Percentiles rank a stretch among this genome's conserved stretches.
These are phyloP conservation scores for Phytophthora agathidicida DNA, from an alignment of 352 stramenopile species.

Conservation along the genomic window DNA sequence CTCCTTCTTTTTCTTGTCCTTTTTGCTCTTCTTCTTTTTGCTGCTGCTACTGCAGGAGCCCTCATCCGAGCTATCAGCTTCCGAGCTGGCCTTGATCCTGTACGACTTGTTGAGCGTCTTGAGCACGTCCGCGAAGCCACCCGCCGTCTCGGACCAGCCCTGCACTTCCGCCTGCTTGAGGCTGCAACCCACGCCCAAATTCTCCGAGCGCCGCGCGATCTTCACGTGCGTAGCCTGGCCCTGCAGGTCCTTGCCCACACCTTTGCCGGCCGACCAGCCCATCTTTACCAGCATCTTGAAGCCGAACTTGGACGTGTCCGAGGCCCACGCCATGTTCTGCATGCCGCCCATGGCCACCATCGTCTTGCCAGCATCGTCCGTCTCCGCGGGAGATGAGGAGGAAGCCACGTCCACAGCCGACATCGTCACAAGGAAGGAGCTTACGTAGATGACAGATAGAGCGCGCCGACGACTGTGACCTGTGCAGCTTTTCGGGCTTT, in stretches of 20 bases:
- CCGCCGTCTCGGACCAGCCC: slow-evolving; percentile 82
- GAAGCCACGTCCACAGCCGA: slow-evolving; percentile 33
- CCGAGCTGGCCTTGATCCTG: slow-evolving; percentile 44
- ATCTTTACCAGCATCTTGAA: slow-evolving; percentile 97
- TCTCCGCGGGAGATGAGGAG: slow-evolving; percentile 25
- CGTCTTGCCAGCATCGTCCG: slow-evolving; percentile 44
- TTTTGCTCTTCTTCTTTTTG: slow-evolving; percentile 40
- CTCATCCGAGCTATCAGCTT: slow-evolving; percentile 35
- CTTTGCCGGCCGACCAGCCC: slow-evolving; percentile 94
- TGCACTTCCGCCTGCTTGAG: slow-evolving; percentile 90
- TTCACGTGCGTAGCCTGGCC: slow-evolving; percentile 89
- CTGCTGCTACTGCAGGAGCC: slow-evolving; percentile 23
- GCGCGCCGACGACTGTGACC: slow-evolving; percentile 1
- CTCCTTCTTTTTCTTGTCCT: slow-evolving; percentile 51
- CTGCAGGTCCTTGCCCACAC: slow-evolving; percentile 94
- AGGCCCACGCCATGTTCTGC: slow-evolving; percentile 90
- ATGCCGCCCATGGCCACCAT: slow-evolving; percentile 86
- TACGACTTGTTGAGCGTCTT: slow-evolving; percentile 88
- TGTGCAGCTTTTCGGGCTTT: slow-evolving; percentile 20
- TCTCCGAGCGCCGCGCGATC: slow-evolving; percentile 87
- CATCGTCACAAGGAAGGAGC: slow-evolving; percentile 18
- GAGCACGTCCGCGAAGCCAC: slow-evolving; percentile 85
- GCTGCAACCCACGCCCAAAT: slow-evolving; percentile 91
- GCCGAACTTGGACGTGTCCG: slow-evolving; percentile 93
- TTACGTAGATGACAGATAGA: slow-evolving; percentile 1